These are phyloP conservation scores for Ganoderma resinaceum DNA, from an alignment of 1,284 basidiomycete genomes.

Conservation along the genomic window DNA sequence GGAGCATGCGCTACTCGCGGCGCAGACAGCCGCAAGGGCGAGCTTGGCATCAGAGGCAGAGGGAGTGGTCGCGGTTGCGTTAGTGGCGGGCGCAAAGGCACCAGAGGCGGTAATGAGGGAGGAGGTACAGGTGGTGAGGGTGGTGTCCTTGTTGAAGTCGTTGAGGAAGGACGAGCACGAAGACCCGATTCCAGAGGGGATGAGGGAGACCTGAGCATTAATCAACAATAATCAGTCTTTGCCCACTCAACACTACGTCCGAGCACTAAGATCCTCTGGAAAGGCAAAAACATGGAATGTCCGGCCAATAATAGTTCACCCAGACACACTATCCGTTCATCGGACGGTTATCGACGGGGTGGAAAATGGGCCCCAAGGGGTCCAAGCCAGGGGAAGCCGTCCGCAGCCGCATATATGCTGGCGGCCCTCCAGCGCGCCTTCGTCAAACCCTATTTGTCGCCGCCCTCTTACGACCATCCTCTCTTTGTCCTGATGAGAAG, in stretches of 20 bases:
- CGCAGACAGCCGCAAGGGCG: constrained; percentile 69
- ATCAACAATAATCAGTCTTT: not conserved
- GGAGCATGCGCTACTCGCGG: constrained; percentile 55
- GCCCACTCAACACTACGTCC: not conserved
- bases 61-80: constrained; percentile 41
- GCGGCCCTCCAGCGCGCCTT: not conserved
- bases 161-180: constrained; percentile 69
- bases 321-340: not conserved
- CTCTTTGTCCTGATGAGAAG: not conserved
- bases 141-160: constrained; percentile 65
- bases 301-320: not conserved
- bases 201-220: constrained; percentile 50
- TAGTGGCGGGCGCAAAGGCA: constrained; percentile 60
- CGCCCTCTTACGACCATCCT: not conserved
- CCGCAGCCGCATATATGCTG: constrained; percentile 2
- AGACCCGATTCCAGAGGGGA: constrained; percentile 68
- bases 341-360: not conserved
- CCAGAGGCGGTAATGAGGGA: constrained; percentile 71
- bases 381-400: constrained; percentile 2
- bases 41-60: constrained; percentile 55
- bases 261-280: not conserved
- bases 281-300: not conserved
- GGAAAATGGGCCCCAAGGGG: not conserved
- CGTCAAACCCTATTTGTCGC: constrained; percentile 1
- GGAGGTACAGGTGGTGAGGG: constrained; percentile 66